A percentile compares a stretch with the other conserved stretches of the same genome.
Evolutionary conservation across 768 basidiomycete species (phyloP).

Genomic region (Lyophyllum semitale): DNA sequence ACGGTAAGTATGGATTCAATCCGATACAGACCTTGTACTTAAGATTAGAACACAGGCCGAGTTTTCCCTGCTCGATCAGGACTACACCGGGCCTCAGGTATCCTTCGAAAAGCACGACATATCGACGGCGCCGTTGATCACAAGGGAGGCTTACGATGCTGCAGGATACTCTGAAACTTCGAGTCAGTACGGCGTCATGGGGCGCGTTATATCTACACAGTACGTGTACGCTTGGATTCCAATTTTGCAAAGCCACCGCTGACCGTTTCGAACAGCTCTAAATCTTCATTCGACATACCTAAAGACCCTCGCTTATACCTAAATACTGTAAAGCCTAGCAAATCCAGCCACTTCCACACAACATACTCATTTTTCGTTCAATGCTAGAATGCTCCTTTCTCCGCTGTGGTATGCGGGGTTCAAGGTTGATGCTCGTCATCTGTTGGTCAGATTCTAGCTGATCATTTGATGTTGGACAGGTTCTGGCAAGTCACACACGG

Average conservation of each 20-base stretch:
- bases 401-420: constrained; percentile 74
- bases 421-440: constrained; percentile 38
- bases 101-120: constrained; percentile 33
- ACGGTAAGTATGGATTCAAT: background rate
- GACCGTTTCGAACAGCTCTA: constrained; percentile 28
- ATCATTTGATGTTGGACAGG: constrained; percentile 36
- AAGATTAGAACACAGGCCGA: constrained; percentile 7
- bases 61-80: constrained; percentile 14
- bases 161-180: constrained; percentile 31
- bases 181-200: constrained; percentile 67
- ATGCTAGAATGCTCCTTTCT: constrained; percentile 71
- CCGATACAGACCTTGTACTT: background rate
- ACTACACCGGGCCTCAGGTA: background rate
- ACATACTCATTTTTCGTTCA: background rate
- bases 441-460: background rate
- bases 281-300: constrained; percentile 19
- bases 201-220: constrained; percentile 47
- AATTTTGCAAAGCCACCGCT: background rate
- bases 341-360: background rate
- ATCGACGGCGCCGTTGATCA: constrained; percentile 52
- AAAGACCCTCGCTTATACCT: constrained; percentile 60
- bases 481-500: constrained; percentile 74
- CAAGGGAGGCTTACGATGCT: constrained; percentile 46
- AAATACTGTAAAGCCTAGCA: constrained; percentile 54
- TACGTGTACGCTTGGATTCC: constrained; percentile 38